Conservation (phyloP, 2,329 filamentous ascomycete species). For the Penicillium nordicum region DNA sequence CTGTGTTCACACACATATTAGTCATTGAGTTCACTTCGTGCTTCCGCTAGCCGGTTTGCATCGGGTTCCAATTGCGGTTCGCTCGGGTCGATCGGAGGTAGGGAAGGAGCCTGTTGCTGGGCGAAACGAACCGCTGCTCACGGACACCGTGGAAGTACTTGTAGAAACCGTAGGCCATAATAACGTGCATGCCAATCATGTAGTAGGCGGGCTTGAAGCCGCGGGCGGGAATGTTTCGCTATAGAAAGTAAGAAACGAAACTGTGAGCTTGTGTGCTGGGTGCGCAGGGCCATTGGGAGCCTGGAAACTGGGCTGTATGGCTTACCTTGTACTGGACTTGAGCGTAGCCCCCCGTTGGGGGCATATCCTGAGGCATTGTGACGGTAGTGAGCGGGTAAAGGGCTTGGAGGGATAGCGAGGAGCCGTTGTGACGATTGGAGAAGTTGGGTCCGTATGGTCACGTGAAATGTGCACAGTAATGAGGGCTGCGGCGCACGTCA, state of each 20-base stretch:
- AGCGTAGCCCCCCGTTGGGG: conserved; percentile 88
- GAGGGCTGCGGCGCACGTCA: conserved; percentile 24
- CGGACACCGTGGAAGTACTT: conserved; percentile 76
- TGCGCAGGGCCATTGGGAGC: neutral
- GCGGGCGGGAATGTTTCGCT: conserved; percentile 88
- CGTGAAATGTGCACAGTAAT: conserved; percentile 33
- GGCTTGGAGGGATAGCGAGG: conserved; percentile 18
- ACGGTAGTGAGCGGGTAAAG: conserved; percentile 22
- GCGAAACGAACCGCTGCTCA: conserved; percentile 75
- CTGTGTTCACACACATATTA: conserved; percentile 46
- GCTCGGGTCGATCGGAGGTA: conserved; percentile 12
- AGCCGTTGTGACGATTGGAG: conserved; percentile 21
- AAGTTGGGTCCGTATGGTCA: conserved; percentile 31
- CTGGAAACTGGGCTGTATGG: conserved; percentile 16
- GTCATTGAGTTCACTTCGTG: neutral
- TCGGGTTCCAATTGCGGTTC: conserved; percentile 10
- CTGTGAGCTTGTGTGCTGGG: conserved; percentile 6
- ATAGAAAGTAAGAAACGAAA: conserved; percentile 11
- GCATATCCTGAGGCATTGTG: conserved; percentile 95
- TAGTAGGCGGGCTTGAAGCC: conserved; percentile 83
- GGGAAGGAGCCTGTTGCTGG: conserved; percentile 2
- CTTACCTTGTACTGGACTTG: conserved; percentile 94
- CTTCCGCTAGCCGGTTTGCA: no score
- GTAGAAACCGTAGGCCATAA: conserved; percentile 92
- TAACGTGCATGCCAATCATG: conserved; percentile 68